phyloP scores from a whole-genome alignment of 2,329 filamentous ascomycete species.

The Neofusicoccum ribis region DNA sequence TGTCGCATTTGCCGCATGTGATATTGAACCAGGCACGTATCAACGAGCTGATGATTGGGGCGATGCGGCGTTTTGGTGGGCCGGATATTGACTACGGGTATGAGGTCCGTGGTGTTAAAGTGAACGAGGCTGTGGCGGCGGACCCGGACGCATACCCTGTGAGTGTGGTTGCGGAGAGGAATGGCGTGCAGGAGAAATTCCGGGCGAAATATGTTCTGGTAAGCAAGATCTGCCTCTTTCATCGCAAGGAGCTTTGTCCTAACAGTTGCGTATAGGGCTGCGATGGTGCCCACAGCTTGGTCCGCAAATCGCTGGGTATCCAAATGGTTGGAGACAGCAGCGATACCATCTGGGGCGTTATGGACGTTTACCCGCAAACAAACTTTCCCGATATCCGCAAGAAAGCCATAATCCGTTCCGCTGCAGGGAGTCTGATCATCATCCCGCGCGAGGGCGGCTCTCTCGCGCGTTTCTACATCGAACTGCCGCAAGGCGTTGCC shows the following conservation, averaged over 20 bases:
- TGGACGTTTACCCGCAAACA: slow-evolving; percentile 53
- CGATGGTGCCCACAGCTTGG: slow-evolving; percentile 55
- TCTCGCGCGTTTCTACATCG: slow-evolving; percentile 63
- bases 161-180: background rate
- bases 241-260: background rate
- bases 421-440: slow-evolving; percentile 49
- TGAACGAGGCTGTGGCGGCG: slow-evolving; percentile 47
- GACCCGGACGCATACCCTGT: background rate
- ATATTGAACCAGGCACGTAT: slow-evolving; percentile 72
- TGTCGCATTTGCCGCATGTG: slow-evolving; percentile 65
- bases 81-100: slow-evolving; percentile 57
- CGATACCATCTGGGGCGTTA: slow-evolving; percentile 60
- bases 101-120: slow-evolving; percentile 43
- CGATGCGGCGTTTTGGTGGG: slow-evolving; percentile 46
- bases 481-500: slow-evolving; percentile 50
- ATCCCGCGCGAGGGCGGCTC: slow-evolving; percentile 57
- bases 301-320: slow-evolving; percentile 53
- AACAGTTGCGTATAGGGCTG: slow-evolving; percentile 34
- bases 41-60: slow-evolving; percentile 59
- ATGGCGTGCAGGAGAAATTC: slow-evolving; percentile 23
- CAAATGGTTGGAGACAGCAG: slow-evolving; percentile 61
- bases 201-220: slow-evolving; percentile 40
- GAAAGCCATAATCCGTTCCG: slow-evolving; percentile 50
- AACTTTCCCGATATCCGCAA: slow-evolving; percentile 54
- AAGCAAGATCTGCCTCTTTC: background rate